A percentile compares a stretch with the other conserved stretches of the same genome.
These are phyloP conservation scores for Cyclocybe aegerita DNA, from an alignment of 768 basidiomycete species.

Conservation along the genomic window DNA sequence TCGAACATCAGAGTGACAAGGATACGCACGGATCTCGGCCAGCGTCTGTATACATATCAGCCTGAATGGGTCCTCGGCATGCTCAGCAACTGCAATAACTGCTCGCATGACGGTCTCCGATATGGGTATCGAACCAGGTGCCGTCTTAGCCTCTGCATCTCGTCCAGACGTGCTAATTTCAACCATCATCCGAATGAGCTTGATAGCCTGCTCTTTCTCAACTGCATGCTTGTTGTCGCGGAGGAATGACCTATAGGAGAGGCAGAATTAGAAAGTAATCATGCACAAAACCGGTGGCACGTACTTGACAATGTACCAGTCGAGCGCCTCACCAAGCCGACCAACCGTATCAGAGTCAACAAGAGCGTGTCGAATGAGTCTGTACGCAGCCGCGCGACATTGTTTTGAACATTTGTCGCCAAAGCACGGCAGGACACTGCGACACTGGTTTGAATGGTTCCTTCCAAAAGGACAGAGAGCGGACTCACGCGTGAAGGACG, in stretches of 20 bases:
- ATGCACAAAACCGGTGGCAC: not conserved
- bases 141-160: slow-evolving; percentile 40
- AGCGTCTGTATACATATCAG: slow-evolving; percentile 83
- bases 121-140: slow-evolving; percentile 53
- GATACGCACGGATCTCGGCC: slow-evolving; percentile 78
- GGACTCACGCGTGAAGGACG: slow-evolving; percentile 70
- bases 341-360: slow-evolving; percentile 74
- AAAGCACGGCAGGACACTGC: slow-evolving; percentile 74
- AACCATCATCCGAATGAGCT: slow-evolving; percentile 81
- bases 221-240: slow-evolving; percentile 80
- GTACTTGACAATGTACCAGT: slow-evolving; percentile 91
- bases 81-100: slow-evolving; percentile 91
- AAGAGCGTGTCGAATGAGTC: slow-evolving; percentile 76
- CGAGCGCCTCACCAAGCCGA: slow-evolving; percentile 64
- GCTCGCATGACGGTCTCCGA: slow-evolving; percentile 82
- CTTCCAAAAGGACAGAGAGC: not conserved
- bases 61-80: slow-evolving; percentile 86
- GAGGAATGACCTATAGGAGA: slow-evolving; percentile 62
- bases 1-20: not conserved
- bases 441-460: not conserved
- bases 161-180: slow-evolving; percentile 67
- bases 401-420: slow-evolving; percentile 73
- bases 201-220: slow-evolving; percentile 92
- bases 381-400: slow-evolving; percentile 80
- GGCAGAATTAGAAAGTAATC: slow-evolving; percentile 8